Percentiles rank a stretch among this genome's conserved stretches.
Evolutionary conservation across 495 filamentous ascomycete genomes (phyloP).

Genomic region (Neurospora africana): DNA sequence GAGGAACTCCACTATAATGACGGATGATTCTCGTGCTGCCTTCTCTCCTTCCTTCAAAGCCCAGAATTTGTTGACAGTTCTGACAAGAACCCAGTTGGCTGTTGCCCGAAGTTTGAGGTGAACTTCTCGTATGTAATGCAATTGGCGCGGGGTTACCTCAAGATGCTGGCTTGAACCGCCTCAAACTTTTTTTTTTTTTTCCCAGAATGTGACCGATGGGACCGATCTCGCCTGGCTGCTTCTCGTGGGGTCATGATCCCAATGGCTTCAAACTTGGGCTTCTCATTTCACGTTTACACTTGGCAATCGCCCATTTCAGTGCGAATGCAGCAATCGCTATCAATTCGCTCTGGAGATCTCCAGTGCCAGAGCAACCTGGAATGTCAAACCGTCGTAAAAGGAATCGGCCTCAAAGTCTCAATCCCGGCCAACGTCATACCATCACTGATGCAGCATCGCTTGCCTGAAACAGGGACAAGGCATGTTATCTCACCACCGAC

Average conservation of each 20-base stretch:
- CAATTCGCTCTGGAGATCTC: background rate
- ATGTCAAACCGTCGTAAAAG: background rate
- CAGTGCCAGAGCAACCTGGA: background rate
- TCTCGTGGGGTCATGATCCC: background rate
- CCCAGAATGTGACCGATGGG: background rate
- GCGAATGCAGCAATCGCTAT: background rate
- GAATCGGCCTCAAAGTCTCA: background rate
- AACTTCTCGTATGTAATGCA: background rate
- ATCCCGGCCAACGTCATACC: constrained; percentile 2
- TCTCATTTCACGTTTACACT: background rate
- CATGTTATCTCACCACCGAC: background rate
- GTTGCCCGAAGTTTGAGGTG: background rate
- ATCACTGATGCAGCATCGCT: constrained; percentile 22
- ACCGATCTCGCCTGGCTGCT: background rate
- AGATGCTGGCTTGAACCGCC: background rate
- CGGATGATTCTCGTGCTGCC: background rate
- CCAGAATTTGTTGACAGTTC: background rate
- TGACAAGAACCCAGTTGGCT: background rate
- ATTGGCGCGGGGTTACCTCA: background rate
- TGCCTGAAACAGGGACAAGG: constrained; percentile 3
- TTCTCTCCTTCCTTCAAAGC: background rate
- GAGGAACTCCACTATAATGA: background rate
- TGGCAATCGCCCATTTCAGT: background rate
- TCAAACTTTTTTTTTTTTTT: background rate
- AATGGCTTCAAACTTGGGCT: background rate